Evolutionary conservation across 2,329 filamentous ascomycete species (phyloP), one percentile per base, ranked within the genome.

Genomic region (Nigrospora oryzae): DNA sequence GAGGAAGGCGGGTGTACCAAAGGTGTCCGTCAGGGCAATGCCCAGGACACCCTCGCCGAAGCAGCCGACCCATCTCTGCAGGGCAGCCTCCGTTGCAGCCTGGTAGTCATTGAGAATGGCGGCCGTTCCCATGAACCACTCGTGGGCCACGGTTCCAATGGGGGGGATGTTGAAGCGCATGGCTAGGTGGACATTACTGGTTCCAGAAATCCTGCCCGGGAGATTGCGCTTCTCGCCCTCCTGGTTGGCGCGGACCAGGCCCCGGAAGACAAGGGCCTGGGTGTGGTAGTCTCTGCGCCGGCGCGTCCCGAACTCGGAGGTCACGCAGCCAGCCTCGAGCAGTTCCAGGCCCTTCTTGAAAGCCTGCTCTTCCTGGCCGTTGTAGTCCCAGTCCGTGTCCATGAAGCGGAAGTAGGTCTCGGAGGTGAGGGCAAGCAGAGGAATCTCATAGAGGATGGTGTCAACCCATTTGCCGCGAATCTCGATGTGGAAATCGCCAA

Each of bases 41-140:
- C 84, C 82, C 31, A 96, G 75, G 32, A 91, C 84, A 33, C 75
- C 87, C 58, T 85, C 81, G 4, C 93, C 93, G 60, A 96, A 98
- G 49, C 87, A 95, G 43, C 83, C 82, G 32, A 95, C 79, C 93
- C 93, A 98, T 62, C 94, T 89, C 46, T 81, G 75, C 53, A 98
- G 69, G 0, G 89, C 90, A 51, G 84, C 76, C 62, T 95, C 89
- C 34, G 90, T 95, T 3, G 93, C 90, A 49, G 77, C 74, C 54
- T 81, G 77, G 61, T 98, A 98, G 65, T 96, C 79, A 50, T 88
- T 77, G 5, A 84, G 87, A 54, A 96, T 89, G 35, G 93, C 90
- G 1, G 93, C 93, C 50, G 95, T 91, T 36, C 89, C 90, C 93
- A 98, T 98, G 71, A 96, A 97, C 93, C 93, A 98, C 67, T 98